These are phyloP conservation scores for Apophysomyces trapeziformis DNA, from an alignment of 371 early-diverging fungal species.

Conservation along the genomic window DNA sequence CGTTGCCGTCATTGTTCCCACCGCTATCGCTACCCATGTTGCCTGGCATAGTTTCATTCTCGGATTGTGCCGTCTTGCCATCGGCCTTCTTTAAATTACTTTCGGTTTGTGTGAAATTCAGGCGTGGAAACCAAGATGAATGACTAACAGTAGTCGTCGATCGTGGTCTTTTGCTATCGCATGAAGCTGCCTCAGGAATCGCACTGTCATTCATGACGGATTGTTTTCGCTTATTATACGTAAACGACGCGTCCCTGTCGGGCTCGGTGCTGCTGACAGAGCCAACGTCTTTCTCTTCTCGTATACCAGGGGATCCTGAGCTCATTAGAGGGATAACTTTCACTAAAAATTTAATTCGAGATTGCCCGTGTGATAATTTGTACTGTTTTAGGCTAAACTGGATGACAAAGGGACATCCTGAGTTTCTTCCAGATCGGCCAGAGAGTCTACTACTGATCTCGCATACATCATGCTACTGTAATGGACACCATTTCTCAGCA, in stretches of 20 bases:
- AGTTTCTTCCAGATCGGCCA: no score
- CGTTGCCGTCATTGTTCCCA: not conserved
- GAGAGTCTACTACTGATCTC: no score
- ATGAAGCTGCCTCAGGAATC: not conserved
- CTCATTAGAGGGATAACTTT: not conserved
- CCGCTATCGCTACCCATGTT: not conserved
- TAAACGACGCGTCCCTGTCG: not conserved
- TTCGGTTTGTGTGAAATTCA: slow-evolving; percentile 13
- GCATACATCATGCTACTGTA: no score
- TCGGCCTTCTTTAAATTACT: not conserved
- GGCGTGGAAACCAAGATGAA: slow-evolving; percentile 18
- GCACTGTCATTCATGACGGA: not conserved
- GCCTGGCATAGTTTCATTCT: not conserved
- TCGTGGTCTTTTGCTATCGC: slow-evolving; percentile 14
- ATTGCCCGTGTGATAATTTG: slow-evolving; percentile 3
- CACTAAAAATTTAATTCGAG: not conserved
- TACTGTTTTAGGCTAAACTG: not conserved
- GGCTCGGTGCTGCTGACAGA: not conserved
- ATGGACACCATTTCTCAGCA: no score
- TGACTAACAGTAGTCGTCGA: slow-evolving; percentile 18
- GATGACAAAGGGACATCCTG: not conserved
- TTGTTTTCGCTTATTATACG: not conserved
- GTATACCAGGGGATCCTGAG: not conserved
- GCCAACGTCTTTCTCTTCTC: not conserved
- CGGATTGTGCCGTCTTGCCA: not conserved